Conservation (phyloP, 371 early-diverging fungal species). For the Mucor circinelloides region DNA sequence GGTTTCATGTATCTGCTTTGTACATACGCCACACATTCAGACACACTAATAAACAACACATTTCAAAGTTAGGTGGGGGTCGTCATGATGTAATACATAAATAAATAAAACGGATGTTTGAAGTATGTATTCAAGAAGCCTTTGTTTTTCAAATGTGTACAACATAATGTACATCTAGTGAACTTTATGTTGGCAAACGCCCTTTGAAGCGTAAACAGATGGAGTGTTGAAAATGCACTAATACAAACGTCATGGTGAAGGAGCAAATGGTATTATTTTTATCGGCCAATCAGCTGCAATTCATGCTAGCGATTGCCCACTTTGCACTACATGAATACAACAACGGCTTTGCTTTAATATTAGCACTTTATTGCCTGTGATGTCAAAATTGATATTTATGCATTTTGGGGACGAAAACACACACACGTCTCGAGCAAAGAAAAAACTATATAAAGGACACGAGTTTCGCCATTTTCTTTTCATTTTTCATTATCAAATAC, state of each 20-base stretch:
- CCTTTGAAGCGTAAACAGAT: neutral
- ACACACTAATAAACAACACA: neutral
- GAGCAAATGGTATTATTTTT: neutral
- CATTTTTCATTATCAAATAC: neutral
- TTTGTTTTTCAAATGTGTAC: neutral
- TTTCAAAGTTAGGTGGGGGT: neutral
- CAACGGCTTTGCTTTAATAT: neutral
- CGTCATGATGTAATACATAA: neutral
- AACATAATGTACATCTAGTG: neutral
- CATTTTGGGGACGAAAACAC: neutral
- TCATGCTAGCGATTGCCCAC: neutral
- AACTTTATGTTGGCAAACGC: neutral
- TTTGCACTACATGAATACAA: neutral
- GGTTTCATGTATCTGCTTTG: neutral
- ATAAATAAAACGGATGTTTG: neutral
- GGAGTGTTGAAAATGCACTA: neutral
- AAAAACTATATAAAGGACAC: neutral
- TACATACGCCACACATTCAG: neutral
- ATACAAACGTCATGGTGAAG: neutral
- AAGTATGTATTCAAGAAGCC: neutral
- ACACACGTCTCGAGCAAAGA: neutral
- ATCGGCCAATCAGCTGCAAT: neutral
- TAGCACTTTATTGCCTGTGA: neutral
- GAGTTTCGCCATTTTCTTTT: neutral
- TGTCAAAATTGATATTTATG: slow-evolving; percentile 1